A percentile compares a stretch with the other conserved stretches of the same genome.
Conservation (phyloP, 768 basidiomycete genomes). For the Daedaleopsis nitida region DNA sequence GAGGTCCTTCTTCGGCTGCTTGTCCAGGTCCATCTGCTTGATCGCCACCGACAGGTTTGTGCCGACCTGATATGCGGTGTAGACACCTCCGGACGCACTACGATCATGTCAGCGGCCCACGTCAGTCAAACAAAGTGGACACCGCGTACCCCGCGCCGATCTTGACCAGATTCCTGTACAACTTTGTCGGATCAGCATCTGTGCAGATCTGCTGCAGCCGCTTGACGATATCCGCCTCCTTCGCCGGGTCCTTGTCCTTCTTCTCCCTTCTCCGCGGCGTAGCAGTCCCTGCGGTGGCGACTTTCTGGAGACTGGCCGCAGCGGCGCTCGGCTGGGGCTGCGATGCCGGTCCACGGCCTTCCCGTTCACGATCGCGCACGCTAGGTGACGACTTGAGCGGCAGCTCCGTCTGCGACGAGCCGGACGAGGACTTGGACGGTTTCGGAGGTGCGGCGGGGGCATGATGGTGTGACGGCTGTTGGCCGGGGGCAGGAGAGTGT, state of each 20-base stretch:
- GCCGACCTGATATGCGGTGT: slow-evolving; percentile 97
- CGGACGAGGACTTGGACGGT: slow-evolving; percentile 31
- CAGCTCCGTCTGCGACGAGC: slow-evolving; percentile 60
- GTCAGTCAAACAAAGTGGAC: slow-evolving; percentile 5
- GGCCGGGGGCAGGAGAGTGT: slow-evolving; percentile 41
- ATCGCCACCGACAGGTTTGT: slow-evolving; percentile 94
- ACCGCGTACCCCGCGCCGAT: slow-evolving; percentile 91
- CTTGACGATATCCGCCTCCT: slow-evolving; percentile 88
- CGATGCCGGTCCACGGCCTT: slow-evolving; percentile 24
- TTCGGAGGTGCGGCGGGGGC: slow-evolving; percentile 20
- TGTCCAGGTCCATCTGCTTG: slow-evolving; percentile 99
- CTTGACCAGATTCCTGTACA: slow-evolving; percentile 93
- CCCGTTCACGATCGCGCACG: slow-evolving; percentile 27
- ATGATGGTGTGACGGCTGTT: slow-evolving; percentile 22
- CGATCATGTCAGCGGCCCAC: slow-evolving; percentile 4
- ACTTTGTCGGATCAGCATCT: slow-evolving; percentile 92
- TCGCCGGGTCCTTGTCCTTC: slow-evolving; percentile 75
- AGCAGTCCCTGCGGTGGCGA: slow-evolving; percentile 60
- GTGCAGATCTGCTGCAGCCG: slow-evolving; percentile 94
- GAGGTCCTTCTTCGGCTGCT: slow-evolving; percentile 98
- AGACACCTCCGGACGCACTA: slow-evolving; percentile 96
- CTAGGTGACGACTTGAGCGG: slow-evolving; percentile 24
- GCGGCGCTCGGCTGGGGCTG: slow-evolving; percentile 64
- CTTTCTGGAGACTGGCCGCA: slow-evolving; percentile 65
- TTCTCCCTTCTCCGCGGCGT: slow-evolving; percentile 88